Base-by-base conservation (phyloP, 441 rosid genomes). In the Aleurites moluccanus region DNA sequence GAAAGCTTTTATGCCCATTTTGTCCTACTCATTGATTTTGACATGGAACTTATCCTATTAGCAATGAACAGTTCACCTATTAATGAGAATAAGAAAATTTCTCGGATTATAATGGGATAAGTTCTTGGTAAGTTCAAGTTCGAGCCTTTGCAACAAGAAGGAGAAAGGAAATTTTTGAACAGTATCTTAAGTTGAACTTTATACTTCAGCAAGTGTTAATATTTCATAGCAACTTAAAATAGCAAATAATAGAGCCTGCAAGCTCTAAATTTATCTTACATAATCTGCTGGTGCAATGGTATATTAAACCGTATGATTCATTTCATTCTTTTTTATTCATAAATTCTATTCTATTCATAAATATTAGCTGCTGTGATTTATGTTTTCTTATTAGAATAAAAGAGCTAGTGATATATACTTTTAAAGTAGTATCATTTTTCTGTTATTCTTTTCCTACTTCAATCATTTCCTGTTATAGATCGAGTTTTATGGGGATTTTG, bases 401-500 rank as follows among this genome's bases (percentile, higher is more conserved):
- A 42, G 56, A 35, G 38, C 33, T 74, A 10, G 6, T 16, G 27
- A 3, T 21, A 1, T 10, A 5, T 53, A 27, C 15, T 60, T n/a
- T 20, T n/a, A 16, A 44, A 23, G 14, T 30, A 14, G 1, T 30
- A 18, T 69, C 16, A 23, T 59, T 72, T 13, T 40, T n/a, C 25
- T 47, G 21, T 14, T 38, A 63, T 38, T 56, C 11, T 21, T 62
- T 64, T 23, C 6, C 44, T 45, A 21, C 13, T 42, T 57, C 69
- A 4, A 65, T 67, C 3, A 44, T 67, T 56, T 20, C 30, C 18
- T 44, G 11, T 21, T 18, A 30, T 61, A 92, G 97, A 88, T 92
- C 69, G 97, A 92, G 74, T 92, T 94, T 82, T 94, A 90, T 65
- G 97, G 99, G 56, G 97, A 92, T 78, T 87, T 90, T 73, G 90